A percentile compares a stretch with the other conserved stretches of the same genome.
These are phyloP conservation scores for Botrytis porri DNA, from an alignment of 2,329 filamentous ascomycete species.

Conservation along the genomic window DNA sequence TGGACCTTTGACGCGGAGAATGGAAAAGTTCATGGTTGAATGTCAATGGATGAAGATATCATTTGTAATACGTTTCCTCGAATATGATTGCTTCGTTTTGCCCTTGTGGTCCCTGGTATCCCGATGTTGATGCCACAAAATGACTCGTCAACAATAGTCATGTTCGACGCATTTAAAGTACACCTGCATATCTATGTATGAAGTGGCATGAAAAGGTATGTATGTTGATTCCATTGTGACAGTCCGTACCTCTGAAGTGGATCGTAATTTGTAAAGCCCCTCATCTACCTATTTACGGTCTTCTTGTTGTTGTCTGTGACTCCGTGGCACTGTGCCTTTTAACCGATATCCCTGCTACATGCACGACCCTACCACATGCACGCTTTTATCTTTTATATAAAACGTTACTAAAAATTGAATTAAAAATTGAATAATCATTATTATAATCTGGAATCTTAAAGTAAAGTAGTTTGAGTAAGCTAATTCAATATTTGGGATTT, in stretches of 20 bases:
- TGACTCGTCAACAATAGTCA: neutral
- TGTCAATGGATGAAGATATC: neutral
- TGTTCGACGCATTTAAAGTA: neutral
- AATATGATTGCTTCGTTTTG: neutral
- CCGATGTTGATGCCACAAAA: neutral
- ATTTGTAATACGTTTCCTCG: neutral
- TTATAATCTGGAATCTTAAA: too few relatives aligned
- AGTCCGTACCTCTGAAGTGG: neutral
- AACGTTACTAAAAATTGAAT: too few relatives aligned
- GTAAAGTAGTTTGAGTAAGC: too few relatives aligned
- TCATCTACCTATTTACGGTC: neutral
- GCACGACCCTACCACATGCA: too few relatives aligned
- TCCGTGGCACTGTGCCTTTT: neutral
- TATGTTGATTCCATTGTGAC: neutral
- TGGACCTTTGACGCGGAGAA: neutral
- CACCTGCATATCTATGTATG: neutral
- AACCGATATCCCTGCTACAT: too few relatives aligned
- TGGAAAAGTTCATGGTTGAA: neutral
- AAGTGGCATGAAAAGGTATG: neutral
- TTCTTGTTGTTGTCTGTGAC: neutral
- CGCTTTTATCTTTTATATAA: too few relatives aligned
- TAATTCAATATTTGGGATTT: too few relatives aligned
- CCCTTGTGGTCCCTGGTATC: neutral
- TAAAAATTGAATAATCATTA: too few relatives aligned
- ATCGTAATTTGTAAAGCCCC: neutral